Percentiles rank a stretch among this genome's conserved stretches.
Conservation (phyloP, 768 basidiomycete genomes). For the Mycena indigotica region DNA sequence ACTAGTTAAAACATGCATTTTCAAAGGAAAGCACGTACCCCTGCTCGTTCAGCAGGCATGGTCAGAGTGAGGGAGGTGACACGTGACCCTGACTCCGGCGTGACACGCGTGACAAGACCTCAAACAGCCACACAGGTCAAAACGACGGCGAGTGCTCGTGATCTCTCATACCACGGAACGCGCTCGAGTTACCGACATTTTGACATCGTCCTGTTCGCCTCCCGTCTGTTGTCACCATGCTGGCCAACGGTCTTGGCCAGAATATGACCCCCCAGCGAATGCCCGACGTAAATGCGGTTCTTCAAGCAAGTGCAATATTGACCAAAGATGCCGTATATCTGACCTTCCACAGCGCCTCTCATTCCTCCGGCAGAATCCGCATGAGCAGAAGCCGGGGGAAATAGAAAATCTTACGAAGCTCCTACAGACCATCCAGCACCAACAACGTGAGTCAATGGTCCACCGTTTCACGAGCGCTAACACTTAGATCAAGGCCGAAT, state of each 20-base stretch:
- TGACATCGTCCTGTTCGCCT: slow-evolving; percentile 8
- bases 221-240: too few relatives aligned
- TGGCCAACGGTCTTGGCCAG: slow-evolving; percentile 40
- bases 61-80: slow-evolving; percentile 23
- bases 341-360: slow-evolving; percentile 44
- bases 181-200: slow-evolving; percentile 1
- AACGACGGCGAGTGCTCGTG: slow-evolving; percentile 19
- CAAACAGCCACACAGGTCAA: neutral
- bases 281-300: neutral
- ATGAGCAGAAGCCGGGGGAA: slow-evolving; percentile 52
- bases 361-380: slow-evolving; percentile 53
- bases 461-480: slow-evolving; percentile 8
- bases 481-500: slow-evolving; percentile 23
- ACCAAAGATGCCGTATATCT: slow-evolving; percentile 34
- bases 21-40: slow-evolving; percentile 49
- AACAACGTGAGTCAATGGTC: slow-evolving; percentile 35
- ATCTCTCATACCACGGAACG: slow-evolving; percentile 27
- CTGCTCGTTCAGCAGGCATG: slow-evolving; percentile 81
- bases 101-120: slow-evolving; percentile 7
- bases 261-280: slow-evolving; percentile 36
- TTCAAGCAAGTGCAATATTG: slow-evolving; percentile 19
- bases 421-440: slow-evolving; percentile 42
- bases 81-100: slow-evolving; percentile 34
- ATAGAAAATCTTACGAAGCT: slow-evolving; percentile 50
- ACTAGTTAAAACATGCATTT: slow-evolving; percentile 17